Evolutionary conservation across 257 asterid species (phyloP).

Genomic region (Solanum virginianum): DNA sequence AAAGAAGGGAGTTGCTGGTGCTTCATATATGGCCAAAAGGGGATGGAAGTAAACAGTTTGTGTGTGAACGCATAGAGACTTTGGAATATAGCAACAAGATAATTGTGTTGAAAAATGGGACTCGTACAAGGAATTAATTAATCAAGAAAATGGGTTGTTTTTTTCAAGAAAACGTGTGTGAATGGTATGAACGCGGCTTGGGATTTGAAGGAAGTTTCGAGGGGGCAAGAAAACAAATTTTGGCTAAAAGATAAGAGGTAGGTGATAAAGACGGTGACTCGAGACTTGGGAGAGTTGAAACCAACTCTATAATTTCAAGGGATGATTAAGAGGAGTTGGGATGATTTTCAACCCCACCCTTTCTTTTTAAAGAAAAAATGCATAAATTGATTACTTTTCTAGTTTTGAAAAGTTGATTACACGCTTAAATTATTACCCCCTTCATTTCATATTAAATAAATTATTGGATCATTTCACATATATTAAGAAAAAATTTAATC

Average conservation of each 20-base stretch:
- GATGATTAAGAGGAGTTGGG: background rate
- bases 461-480: fast-evolving
- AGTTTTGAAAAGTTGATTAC: too few relatives aligned
- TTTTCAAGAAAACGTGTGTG: conserved; percentile 23
- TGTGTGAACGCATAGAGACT: conserved; percentile 31
- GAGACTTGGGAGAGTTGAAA: background rate
- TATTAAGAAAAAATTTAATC: too few relatives aligned
- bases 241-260: background rate
- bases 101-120: conserved; percentile 8
- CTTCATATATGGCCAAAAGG: conserved; percentile 2
- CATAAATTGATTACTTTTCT: too few relatives aligned
- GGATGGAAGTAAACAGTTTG: conserved; percentile 21
- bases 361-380: too few relatives aligned
- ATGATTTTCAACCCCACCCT: background rate
- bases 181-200: conserved; percentile 40
- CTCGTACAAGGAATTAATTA: background rate
- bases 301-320: conserved; percentile 3
- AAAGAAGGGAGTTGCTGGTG: background rate
- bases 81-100: conserved; percentile 11
- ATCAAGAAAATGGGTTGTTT: background rate
- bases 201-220: conserved; percentile 25
- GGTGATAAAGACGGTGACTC: conserved; percentile 14
- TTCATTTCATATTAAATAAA: too few relatives aligned
- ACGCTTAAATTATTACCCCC: too few relatives aligned
- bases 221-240: background rate